Percentiles rank a stretch among this genome's conserved stretches.
phyloP scores from a whole-genome alignment of 306 rosid species.

The Prunus padus region DNA sequence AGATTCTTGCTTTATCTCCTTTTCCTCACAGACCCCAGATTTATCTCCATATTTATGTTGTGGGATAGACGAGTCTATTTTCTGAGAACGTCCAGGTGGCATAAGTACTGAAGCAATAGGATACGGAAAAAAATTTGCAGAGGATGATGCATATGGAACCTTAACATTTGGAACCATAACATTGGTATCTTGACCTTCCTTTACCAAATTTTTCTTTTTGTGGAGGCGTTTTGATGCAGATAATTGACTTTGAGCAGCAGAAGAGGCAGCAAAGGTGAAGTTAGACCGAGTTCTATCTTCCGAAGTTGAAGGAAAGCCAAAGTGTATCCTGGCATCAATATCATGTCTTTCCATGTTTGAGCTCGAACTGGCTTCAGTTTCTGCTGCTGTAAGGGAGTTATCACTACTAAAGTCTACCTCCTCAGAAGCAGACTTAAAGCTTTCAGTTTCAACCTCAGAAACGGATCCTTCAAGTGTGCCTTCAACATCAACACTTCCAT shows the following conservation, averaged over 20 bases:
- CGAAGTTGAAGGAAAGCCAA: conserved; percentile 47
- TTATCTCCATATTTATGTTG: conserved; percentile 37
- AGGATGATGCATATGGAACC: conserved; percentile 62
- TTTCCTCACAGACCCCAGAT: conserved; percentile 41
- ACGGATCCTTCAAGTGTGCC: conserved; percentile 48
- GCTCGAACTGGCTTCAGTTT: conserved; percentile 47
- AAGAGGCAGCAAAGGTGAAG: conserved; percentile 83
- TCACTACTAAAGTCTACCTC: conserved; percentile 57
- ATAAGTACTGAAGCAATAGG: conserved; percentile 55
- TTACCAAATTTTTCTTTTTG: conserved; percentile 62
- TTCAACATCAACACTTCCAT: conserved; percentile 38
- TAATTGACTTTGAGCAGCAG: conserved; percentile 54
- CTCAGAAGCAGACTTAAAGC: conserved; percentile 77
- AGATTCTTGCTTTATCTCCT: conserved; percentile 44
- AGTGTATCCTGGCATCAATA: conserved; percentile 37
- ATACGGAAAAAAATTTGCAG: conserved; percentile 43
- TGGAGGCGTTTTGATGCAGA: conserved; percentile 53
- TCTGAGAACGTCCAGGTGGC: conserved; percentile 42
- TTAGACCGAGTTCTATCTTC: conserved; percentile 45
- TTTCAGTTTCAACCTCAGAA: conserved; percentile 76
- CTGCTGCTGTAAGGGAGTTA: conserved; percentile 31
- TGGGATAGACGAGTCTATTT: conserved; percentile 42
- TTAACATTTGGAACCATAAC: conserved; percentile 42
- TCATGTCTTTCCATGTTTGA: conserved; percentile 39
- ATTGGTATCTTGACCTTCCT: conserved; percentile 55